phyloP scores from a whole-genome alignment of 164 flowering plant genomes.

The Stephania japonica region DNA sequence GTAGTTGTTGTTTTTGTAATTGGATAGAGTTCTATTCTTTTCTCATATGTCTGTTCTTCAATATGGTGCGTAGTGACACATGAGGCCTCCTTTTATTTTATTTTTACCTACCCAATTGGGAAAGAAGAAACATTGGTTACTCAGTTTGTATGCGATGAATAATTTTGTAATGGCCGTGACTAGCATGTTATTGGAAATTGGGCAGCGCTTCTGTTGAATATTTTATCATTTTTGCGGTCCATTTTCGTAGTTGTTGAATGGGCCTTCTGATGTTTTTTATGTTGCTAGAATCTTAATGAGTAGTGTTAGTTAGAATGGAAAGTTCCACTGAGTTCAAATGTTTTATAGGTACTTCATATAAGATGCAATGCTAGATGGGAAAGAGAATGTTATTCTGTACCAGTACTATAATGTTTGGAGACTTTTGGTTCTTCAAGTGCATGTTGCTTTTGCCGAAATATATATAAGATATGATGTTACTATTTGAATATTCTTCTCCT shows the following conservation, averaged over 20 bases:
- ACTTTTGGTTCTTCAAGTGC: background rate
- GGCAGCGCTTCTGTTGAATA: background rate
- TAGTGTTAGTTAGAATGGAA: background rate
- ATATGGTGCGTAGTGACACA: background rate
- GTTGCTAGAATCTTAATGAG: background rate
- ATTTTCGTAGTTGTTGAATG: background rate
- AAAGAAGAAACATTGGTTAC: background rate
- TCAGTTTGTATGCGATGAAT: background rate
- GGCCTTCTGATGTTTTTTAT: background rate
- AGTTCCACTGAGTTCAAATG: background rate
- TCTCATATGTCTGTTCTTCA: no score
- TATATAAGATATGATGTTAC: background rate
- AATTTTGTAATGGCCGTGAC: background rate
- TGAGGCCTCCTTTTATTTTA: no score
- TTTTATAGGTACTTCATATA: background rate
- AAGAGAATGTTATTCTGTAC: background rate
- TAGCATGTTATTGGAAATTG: background rate
- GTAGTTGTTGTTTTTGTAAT: no score
- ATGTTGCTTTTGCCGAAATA: background rate
- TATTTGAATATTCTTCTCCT: background rate
- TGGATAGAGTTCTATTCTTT: no score
- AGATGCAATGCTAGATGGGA: background rate
- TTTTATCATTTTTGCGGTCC: no score
- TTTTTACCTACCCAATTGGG: no score
- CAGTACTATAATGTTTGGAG: background rate